Conservation (phyloP, 768 basidiomycete species). For the Auricularia heimuer region DNA sequence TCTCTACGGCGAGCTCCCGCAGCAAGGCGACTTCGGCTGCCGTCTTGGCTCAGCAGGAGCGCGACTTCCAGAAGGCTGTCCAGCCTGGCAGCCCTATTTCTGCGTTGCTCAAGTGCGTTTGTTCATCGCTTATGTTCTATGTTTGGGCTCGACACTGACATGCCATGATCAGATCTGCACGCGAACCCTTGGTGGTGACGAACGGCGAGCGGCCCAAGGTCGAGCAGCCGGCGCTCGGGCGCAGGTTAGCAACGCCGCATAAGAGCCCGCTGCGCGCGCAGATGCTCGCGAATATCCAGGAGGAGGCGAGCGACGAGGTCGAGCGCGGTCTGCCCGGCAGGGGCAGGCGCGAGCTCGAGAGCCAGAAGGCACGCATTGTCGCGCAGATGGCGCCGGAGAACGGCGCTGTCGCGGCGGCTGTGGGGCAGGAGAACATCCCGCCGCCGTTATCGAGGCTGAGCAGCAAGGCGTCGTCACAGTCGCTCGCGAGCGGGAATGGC, state of each 20-base stretch:
- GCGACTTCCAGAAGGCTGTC: constrained; percentile 93
- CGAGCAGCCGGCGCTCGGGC: constrained; percentile 17
- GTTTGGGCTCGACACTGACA: background rate
- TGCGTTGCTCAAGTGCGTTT: constrained; percentile 51
- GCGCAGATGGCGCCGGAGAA: constrained; percentile 69
- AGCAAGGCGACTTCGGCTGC: constrained; percentile 5
- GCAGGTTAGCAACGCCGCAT: constrained; percentile 6
- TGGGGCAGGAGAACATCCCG: constrained; percentile 26
- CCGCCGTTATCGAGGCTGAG: constrained; percentile 10
- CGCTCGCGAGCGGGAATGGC: background rate
- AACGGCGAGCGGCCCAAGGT: constrained; percentile 9
- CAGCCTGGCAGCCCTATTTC: constrained; percentile 93
- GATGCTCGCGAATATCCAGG: constrained; percentile 9
- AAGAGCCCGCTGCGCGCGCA: constrained; percentile 13
- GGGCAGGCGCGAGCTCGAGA: constrained; percentile 65
- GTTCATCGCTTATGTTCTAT: background rate
- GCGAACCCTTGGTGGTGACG: constrained; percentile 74
- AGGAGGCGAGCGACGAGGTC: constrained; percentile 35
- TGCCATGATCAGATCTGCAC: constrained; percentile 44
- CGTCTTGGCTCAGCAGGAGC: constrained; percentile 71
- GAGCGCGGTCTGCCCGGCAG: constrained; percentile 21
- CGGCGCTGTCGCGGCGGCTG: constrained; percentile 20
- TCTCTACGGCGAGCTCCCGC: constrained; percentile 17
- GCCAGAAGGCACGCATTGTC: constrained; percentile 87
- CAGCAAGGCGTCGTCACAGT: background rate